Base-by-base conservation (phyloP, 768 basidiomycete genomes). In the Imleria badia region DNA sequence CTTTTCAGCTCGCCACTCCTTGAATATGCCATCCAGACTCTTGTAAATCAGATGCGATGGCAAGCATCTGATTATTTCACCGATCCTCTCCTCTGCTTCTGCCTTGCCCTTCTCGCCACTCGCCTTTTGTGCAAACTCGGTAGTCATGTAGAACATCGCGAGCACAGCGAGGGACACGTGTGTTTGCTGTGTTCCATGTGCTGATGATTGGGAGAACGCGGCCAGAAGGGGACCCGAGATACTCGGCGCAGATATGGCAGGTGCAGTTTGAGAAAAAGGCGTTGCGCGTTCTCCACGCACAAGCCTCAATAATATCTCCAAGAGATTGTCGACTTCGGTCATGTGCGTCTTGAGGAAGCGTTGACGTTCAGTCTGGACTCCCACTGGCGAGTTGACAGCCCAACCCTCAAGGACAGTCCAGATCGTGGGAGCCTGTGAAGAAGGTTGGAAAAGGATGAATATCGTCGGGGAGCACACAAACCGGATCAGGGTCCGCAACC, bases 401-500 rank as follows among this genome's bases (percentile, higher is more conserved):
- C 96, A 99, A 13, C 83, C 81, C 36, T 97, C 94, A 36, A 98
- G 81, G 15, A 95, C 85, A 15, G 89, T 91, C 80, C 87, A 86
- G 38, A 98, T 88, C 5, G 93, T 98, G 19, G 94, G 94, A 22
- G 94, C 86, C 94, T 97, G 59, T 9, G 15, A 19, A 60, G 55
- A 40, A 50, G 15, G 29, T 63, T 42, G 29, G 36, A 42, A 45
- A 49, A n/a, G 3, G 7, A 17, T 10, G 22, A 52, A 46, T 9
- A 41, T 19, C 20, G 39, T 58, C 9, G 22, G n/a, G 20, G 38
- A 54, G 38, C 43, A 47, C 39, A 78, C 91, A 64, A 70, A 98
- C 95, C 39, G 93, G 91, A 75, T 99, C 97, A 53, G 97, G 96
- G 76, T 98, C 95, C 29, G 83, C 81, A 22, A 98, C 89, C 36